Conservation (phyloP, 2,329 filamentous ascomycete genomes). For the Hypoxylon sp. region DNA sequence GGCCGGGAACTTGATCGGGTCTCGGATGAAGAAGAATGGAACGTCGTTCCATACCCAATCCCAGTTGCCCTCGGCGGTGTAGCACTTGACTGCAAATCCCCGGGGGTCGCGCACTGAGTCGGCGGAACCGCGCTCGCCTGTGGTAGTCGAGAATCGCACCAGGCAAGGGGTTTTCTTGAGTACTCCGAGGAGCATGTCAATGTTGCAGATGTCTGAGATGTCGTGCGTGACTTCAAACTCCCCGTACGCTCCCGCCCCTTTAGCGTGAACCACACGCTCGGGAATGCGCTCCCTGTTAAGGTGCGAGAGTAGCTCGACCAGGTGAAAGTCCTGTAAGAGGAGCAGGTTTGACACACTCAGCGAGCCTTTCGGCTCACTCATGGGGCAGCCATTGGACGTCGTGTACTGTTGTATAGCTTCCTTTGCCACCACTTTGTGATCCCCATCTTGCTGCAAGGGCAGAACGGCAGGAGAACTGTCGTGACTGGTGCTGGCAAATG, state of each 20-base stretch:
- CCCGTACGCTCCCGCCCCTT: background rate
- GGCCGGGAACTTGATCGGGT: background rate
- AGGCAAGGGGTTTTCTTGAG: background rate
- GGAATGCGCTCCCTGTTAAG: background rate
- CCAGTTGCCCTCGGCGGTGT: background rate
- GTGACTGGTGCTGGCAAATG: no score
- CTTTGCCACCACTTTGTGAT: no score
- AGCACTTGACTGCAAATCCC: background rate
- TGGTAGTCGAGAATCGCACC: background rate
- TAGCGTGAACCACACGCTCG: background rate
- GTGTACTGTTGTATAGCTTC: no score
- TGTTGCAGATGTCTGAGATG: background rate
- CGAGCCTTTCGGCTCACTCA: no score
- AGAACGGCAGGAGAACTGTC: no score
- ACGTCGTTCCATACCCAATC: background rate
- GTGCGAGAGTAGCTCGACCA: background rate
- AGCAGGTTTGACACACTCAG: no score
- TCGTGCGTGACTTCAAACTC: background rate
- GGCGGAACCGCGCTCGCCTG: background rate
- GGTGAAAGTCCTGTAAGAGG: background rate
- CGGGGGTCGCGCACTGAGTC: background rate
- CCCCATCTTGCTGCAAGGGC: no score
- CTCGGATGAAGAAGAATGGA: background rate
- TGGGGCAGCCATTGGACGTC: no score
- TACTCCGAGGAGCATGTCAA: background rate